These are phyloP conservation scores for Jamesozyma gamospora DNA, from an alignment of 805 yeast genomes.

Conservation along the genomic window DNA sequence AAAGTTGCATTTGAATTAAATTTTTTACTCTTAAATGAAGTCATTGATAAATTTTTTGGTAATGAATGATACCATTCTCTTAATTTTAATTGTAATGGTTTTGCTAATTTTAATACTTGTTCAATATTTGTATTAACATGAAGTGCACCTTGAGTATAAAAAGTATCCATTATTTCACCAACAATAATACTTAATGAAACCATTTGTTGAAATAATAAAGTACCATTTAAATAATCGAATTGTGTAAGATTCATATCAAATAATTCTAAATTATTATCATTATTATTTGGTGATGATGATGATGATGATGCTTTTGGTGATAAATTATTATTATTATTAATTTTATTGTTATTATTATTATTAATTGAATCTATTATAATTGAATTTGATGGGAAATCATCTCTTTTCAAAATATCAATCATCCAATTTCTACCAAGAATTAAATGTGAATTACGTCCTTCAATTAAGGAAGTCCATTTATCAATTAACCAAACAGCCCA, in stretches of 20 bases:
- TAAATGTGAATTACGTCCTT: conserved; percentile 77
- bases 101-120: conserved; percentile 63
- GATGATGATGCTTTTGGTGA: background rate
- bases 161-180: conserved; percentile 59
- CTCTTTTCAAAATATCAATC: conserved; percentile 52
- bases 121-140: conserved; percentile 48
- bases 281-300: conserved; percentile 1
- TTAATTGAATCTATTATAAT: conserved; percentile 13
- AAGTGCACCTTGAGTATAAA: conserved; percentile 64
- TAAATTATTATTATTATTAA: background rate
- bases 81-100: conserved; percentile 64
- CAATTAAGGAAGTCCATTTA: conserved; percentile 78
- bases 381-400: conserved; percentile 71
- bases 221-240: conserved; percentile 63
- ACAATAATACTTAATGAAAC: conserved; percentile 58
- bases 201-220: conserved; percentile 54
- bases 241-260: conserved; percentile 23
- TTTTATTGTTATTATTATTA: background rate
- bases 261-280: conserved; percentile 11
- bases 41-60: conserved; percentile 57
- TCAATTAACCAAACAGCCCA: conserved; percentile 95
- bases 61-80: conserved; percentile 71
- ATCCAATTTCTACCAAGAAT: conserved; percentile 69
- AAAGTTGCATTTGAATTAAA: conserved; percentile 68
- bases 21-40: conserved; percentile 46